These are phyloP conservation scores for Rhizoclosmatium sp. DNA, from an alignment of 192 early-diverging fungal genomes.

Conservation along the genomic window DNA sequence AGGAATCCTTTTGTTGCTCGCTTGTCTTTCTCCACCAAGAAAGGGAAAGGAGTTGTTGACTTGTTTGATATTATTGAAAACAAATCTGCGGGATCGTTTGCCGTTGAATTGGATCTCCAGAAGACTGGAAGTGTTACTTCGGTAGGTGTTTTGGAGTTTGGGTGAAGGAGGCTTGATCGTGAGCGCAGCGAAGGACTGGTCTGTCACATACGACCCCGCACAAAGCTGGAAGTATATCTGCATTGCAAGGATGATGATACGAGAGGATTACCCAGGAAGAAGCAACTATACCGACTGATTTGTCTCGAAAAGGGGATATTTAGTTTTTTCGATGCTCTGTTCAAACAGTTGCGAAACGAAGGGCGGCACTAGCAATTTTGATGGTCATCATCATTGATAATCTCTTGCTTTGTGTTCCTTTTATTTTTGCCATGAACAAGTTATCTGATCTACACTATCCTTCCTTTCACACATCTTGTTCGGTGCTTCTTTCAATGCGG, in stretches of 20 bases:
- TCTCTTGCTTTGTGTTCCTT: no score
- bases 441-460: neutral
- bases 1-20: neutral
- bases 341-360: no score
- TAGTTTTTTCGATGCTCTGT: no score
- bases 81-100: neutral
- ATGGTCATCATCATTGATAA: no score
- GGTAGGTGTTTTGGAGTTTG: slow-evolving; percentile 3
- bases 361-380: no score
- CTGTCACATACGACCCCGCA: neutral
- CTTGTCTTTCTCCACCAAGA: slow-evolving; percentile 23
- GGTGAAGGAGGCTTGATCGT: neutral
- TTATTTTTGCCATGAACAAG: neutral
- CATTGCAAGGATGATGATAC: neutral
- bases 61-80: neutral
- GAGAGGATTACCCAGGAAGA: neutral
- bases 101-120: slow-evolving; percentile 26
- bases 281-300: no score
- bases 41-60: neutral
- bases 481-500: no score
- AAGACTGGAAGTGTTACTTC: slow-evolving; percentile 20
- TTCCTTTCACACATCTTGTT: neutral
- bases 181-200: neutral
- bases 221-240: no score
- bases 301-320: no score